phyloP scores from a whole-genome alignment of 2,329 filamentous ascomycete species.

The Fonsecaea multimorphosa region DNA sequence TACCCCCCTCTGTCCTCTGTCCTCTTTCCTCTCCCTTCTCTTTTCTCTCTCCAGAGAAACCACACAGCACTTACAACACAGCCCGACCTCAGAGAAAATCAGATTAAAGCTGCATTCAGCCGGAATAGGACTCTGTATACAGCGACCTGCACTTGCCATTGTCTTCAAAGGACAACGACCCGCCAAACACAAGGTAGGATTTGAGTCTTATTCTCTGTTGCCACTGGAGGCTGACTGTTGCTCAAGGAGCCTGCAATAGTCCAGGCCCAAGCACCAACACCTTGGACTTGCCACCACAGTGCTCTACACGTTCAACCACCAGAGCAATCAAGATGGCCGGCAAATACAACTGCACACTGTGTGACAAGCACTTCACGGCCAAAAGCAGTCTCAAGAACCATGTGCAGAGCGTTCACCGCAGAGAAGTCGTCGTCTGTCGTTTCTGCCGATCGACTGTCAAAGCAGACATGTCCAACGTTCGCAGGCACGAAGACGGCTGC shows the following conservation, averaged over 20 bases:
- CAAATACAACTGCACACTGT: background rate
- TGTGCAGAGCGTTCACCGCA: background rate
- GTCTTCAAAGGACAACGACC: slow-evolving; percentile 7
- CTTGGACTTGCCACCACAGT: background rate
- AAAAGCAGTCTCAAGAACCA: slow-evolving; percentile 2
- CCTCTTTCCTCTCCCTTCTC: background rate
- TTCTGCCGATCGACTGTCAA: background rate
- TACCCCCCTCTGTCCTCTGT: background rate
- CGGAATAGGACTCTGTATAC: background rate
- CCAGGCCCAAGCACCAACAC: background rate
- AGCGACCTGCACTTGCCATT: background rate
- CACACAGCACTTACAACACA: slow-evolving; percentile 9
- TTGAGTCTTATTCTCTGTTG: background rate
- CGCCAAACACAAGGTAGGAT: background rate
- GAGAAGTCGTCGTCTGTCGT: background rate
- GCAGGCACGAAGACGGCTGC: slow-evolving; percentile 1
- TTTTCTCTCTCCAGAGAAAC: background rate
- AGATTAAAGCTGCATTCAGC: slow-evolving; percentile 8
- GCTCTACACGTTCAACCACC: background rate
- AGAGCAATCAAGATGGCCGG: background rate
- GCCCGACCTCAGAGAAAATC: background rate
- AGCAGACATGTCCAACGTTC: background rate
- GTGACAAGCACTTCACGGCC: slow-evolving; percentile 3
- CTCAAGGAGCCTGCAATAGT: background rate
- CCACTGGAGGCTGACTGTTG: background rate